Conservation (phyloP, 768 basidiomycete species). For the Termitomyces sp. region DNA sequence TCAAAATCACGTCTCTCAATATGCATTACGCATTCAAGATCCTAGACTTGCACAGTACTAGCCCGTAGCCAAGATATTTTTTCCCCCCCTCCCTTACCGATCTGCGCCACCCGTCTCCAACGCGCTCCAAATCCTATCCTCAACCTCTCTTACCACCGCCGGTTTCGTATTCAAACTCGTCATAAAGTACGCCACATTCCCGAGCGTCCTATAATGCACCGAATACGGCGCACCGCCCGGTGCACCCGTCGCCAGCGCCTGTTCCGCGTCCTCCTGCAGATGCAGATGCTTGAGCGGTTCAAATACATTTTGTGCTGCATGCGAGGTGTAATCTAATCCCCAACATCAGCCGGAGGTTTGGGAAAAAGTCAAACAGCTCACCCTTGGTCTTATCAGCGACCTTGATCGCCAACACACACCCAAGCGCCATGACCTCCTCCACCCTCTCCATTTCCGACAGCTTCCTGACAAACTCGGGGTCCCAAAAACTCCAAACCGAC, state of each 20-base stretch:
- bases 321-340: conserved; percentile 47
- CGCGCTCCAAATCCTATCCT: conserved; percentile 53
- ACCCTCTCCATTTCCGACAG: conserved; percentile 56
- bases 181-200: conserved; percentile 92
- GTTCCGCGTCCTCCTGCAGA: conserved; percentile 13
- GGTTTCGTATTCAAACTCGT: conserved; percentile 72
- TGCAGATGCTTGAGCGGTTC: conserved; percentile 36
- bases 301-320: conserved; percentile 61
- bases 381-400: conserved; percentile 53
- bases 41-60: too few species aligned
- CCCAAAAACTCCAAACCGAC: conserved; percentile 85
- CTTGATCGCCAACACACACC: conserved; percentile 79
- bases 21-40: too few species aligned
- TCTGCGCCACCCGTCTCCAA: conserved; percentile 5
- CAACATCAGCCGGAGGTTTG: neutral
- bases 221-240: conserved; percentile 55
- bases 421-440: conserved; percentile 79
- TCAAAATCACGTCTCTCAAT: too few species aligned
- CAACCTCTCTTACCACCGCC: conserved; percentile 49
- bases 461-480: conserved; percentile 57
- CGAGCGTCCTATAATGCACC: conserved; percentile 84
- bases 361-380: conserved; percentile 23
- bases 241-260: conserved; percentile 27
- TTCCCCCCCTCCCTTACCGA: too few species aligned
- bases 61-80: too few species aligned